Evolutionary conservation across 2,329 filamentous ascomycete species (phyloP), one percentile per base, ranked within the genome.

Genomic region (Trichophyton equinum): DNA sequence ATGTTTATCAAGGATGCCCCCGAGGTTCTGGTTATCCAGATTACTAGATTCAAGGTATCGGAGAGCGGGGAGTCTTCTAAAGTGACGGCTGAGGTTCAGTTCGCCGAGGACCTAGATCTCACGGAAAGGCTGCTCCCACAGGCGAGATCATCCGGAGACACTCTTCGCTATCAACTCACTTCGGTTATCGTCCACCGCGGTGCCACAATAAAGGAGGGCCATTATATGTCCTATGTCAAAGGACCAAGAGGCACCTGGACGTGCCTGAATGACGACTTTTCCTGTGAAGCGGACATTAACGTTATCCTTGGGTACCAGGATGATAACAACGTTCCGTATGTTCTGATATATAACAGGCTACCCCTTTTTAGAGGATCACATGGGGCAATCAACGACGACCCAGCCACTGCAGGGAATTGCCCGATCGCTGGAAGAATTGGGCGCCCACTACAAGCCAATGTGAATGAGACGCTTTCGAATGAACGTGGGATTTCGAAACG

Each of bases 1-100:
- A 60, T 40, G n/a, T 58, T 42, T 25, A 64, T 65, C 22, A 53
- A 42, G 9, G 60, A 63, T 18, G 60, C 64, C 6, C 63, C 63
- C 8, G 63, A 65, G 59, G 47, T 64, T 2, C 63, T 65, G 20
- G 15, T 62, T 51, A 60, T 64, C 30, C 56, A 60, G n/a, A 44
- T 65, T 27, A 59, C 63, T 13, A 42, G 64, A 20, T 59, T 57
- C 42, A 44, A 55, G 40, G 13, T 18, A 46, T 18, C 22, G 4
- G n/a, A 27, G 4, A n/a, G 15, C 5, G 40, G 42, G 20, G 27
- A 56, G 15, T 30, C 15, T 2, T 44, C 22, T 9, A 62, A 40
- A 20, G 9, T 58, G 15, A 40, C 18, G 3, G 51, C 18, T 3
- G 60, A 62, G 22, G 11, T 65, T 11, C 5, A 27, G 9, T 64